Base-by-base conservation (phyloP, 2,329 filamentous ascomycete species). In the Cladosporium sp. region DNA sequence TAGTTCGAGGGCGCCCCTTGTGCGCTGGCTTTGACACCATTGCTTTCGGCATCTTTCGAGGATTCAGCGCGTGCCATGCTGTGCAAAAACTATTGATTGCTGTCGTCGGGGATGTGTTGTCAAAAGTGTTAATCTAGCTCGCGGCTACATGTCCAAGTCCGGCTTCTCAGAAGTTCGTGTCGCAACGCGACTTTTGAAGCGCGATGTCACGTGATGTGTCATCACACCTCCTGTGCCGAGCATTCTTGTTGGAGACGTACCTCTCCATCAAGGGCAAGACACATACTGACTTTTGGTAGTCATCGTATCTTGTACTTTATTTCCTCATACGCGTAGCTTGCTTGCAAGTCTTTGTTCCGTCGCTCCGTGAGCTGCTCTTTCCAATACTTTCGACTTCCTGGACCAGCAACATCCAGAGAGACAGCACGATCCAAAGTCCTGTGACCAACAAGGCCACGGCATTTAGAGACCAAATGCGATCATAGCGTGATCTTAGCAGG, bases 1-100 rank as follows among this genome's bases (percentile, higher is more conserved):
- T 90, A 91, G 59, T 72, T 74, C n/a, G 72, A 63, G 3, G 71
- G 65, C 4, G 69, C 63, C 33, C 68, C 68, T 57, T 60, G 69
- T 33, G 68, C 64, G 32, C 71, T 69, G 4, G 69, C 62, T 56
- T 72, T 72, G 54, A 70, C 61, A 57, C 72, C 71, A 53, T 75
- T 74, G 60, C 65, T 66, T 49, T 67, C 63, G 18, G 70, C 74
- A 32, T 70, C 68, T 63, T 73, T 74, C n/a, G 74, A 77, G 40
- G 75, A 77, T 55, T 77, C 74, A 58, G 73, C 74, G 62, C 69
- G 67, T 18, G 71, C 71, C 74, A 77, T 77, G 59, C 43, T 66
- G 43, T 8, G 16, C 9, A n/a, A 22, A 18, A 19, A 16, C 19
- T 3, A 18, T 44, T n/a, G 14, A 41, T 19, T 9, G 14, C 3